Evolutionary conservation across 805 yeast species (phyloP).

Genomic region (Candida sanyiensis): DNA sequence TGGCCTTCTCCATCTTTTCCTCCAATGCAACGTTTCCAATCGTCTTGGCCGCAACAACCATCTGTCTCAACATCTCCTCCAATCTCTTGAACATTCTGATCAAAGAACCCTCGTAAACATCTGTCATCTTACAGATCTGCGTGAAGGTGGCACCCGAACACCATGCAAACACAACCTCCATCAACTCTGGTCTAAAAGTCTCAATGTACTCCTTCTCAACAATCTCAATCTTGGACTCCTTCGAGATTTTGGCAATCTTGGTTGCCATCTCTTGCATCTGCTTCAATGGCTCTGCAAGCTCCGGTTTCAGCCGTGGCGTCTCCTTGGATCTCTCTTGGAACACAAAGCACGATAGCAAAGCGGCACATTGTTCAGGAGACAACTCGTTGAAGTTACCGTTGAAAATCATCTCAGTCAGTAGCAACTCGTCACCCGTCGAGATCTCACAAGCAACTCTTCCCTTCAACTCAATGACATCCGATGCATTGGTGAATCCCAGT

Average conservation of each 20-base stretch:
- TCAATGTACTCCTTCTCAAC: slow-evolving; percentile 91
- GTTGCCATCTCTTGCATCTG: slow-evolving; percentile 87
- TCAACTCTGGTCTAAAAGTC: slow-evolving; percentile 83
- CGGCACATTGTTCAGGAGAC: slow-evolving; percentile 86
- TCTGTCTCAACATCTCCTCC: slow-evolving; percentile 88
- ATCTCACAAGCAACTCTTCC: slow-evolving; percentile 98
- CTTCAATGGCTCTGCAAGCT: slow-evolving; percentile 86
- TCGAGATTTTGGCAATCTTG: slow-evolving; percentile 81
- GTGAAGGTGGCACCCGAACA: slow-evolving; percentile 94
- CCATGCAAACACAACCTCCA: slow-evolving; percentile 98
- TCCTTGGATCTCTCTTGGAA: slow-evolving; percentile 95
- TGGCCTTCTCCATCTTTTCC: slow-evolving; percentile 81
- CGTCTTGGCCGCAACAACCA: slow-evolving; percentile 86
- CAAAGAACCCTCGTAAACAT: slow-evolving; percentile 94
- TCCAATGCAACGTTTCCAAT: slow-evolving; percentile 87
- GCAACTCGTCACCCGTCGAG: slow-evolving; percentile 77
- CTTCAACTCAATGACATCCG: slow-evolving; percentile 89
- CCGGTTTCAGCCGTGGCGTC: slow-evolving; percentile 78
- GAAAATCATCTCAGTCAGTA: slow-evolving; percentile 87
- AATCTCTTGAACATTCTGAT: slow-evolving; percentile 91
- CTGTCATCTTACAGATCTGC: slow-evolving; percentile 97
- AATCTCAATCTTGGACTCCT: slow-evolving; percentile 84
- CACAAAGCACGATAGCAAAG: slow-evolving; percentile 88
- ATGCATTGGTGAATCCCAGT: slow-evolving; percentile 79
- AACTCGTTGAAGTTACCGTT: slow-evolving; percentile 92